Percentiles rank a stretch among this genome's conserved stretches.
Evolutionary conservation across 805 yeast species (phyloP).

Genomic region (Pachysolen tannophilus): DNA sequence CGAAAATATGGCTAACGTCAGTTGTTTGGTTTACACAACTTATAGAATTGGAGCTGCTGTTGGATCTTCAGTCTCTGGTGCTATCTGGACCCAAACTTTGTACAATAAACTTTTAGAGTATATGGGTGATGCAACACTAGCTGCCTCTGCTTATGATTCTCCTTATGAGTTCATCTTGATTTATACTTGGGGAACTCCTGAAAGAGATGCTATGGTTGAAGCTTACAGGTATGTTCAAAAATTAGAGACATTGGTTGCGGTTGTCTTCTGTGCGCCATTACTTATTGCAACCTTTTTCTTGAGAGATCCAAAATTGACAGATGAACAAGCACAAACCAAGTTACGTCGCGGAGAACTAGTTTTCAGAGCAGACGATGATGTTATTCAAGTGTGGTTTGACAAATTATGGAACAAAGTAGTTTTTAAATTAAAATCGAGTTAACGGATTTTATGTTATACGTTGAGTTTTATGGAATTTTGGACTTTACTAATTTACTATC

Average conservation of each 20-base stretch:
- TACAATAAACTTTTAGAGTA: constrained; percentile 33
- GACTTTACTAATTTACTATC: no score
- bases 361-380: no score
- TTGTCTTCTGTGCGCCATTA: constrained; percentile 47
- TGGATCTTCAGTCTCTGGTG: constrained; percentile 60
- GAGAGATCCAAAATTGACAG: constrained; percentile 41
- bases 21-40: constrained; percentile 47
- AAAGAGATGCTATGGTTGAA: constrained; percentile 45
- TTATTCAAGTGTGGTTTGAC: no score
- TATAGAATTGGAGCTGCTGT: constrained; percentile 59
- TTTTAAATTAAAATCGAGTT: no score
- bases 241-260: constrained; percentile 46
- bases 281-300: constrained; percentile 37
- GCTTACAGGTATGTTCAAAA: constrained; percentile 56
- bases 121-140: constrained; percentile 27
- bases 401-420: no score
- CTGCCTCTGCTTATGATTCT: constrained; percentile 37
- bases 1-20: constrained; percentile 55
- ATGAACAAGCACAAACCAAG: constrained; percentile 4
- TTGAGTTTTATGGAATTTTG: no score
- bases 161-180: constrained; percentile 42
- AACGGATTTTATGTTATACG: no score
- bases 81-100: constrained; percentile 59
- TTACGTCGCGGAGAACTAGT: no score
- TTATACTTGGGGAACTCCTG: constrained; percentile 57